These are phyloP conservation scores for Striga hermonthica DNA, from an alignment of 305 asterid species.

Conservation along the genomic window DNA sequence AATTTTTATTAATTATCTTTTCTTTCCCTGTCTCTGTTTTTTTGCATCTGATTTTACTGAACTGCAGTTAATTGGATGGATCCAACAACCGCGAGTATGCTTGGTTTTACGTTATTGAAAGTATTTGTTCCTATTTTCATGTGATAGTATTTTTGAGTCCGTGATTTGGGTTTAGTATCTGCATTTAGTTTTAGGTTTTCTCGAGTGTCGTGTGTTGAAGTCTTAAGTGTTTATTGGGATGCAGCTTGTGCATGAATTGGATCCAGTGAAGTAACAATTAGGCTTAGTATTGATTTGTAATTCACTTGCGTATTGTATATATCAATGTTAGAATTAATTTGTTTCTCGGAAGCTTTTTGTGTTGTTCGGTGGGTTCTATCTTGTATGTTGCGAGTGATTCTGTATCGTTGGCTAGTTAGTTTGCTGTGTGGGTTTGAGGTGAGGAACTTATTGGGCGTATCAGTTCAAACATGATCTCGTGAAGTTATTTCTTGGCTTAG, in stretches of 20 bases:
- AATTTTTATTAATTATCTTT: background rate
- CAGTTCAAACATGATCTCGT: constrained; percentile 23
- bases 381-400: constrained; percentile 15
- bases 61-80: constrained; percentile 25
- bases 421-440: background rate
- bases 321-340: background rate
- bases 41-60: constrained; percentile 7
- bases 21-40: background rate
- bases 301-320: background rate
- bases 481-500: constrained; percentile 29
- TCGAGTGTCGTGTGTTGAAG: constrained; percentile 25
- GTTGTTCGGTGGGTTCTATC: constrained; percentile 19
- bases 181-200: constrained; percentile 3
- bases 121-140: background rate
- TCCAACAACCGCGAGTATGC: constrained; percentile 21
- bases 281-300: constrained; percentile 23
- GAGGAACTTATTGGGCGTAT: background rate
- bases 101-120: constrained; percentile 11
- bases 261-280: constrained; percentile 30
- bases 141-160: background rate
- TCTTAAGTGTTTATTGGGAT: constrained; percentile 32
- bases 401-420: constrained; percentile 21
- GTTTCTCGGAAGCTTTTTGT: constrained; percentile 8
- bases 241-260: constrained; percentile 33
- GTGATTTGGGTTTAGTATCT: constrained; percentile 5